Conservation (phyloP, 208 protist species). For the Trypanosoma boissoni region DNA sequence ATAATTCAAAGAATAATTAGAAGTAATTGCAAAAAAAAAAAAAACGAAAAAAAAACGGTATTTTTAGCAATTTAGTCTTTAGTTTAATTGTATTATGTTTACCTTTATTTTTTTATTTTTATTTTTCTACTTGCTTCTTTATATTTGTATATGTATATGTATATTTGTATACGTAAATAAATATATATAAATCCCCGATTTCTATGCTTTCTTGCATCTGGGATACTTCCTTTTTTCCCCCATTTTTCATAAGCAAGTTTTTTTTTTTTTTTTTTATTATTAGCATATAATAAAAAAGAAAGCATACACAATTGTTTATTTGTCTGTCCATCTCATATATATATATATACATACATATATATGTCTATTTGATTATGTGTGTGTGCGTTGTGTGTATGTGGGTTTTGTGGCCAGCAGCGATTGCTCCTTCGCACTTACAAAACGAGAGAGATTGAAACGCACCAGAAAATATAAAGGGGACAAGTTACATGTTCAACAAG, state of each 20-base stretch:
- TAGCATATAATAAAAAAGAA: neutral
- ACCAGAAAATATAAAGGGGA: too few relatives aligned
- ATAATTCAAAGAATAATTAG: neutral
- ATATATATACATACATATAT: too few relatives aligned
- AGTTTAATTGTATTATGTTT: neutral
- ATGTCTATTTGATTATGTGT: too few relatives aligned
- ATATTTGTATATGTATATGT: constrained; percentile 5
- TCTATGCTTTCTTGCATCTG: too few relatives aligned
- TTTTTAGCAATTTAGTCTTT: neutral
- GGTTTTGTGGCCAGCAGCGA: too few relatives aligned
- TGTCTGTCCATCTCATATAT: neutral
- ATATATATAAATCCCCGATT: too few relatives aligned
- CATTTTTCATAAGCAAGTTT: too few relatives aligned
- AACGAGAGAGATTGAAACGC: too few relatives aligned
- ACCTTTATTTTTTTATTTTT: constrained; percentile 8
- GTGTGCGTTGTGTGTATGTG: too few relatives aligned
- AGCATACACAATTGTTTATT: neutral
- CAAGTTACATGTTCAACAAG: too few relatives aligned
- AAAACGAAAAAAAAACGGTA: neutral
- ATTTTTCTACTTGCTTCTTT: constrained; percentile 5
- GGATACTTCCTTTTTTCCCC: too few relatives aligned
- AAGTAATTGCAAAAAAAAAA: neutral
- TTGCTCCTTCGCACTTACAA: too few relatives aligned
- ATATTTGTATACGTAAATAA: neutral
- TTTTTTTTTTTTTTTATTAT: constrained; percentile 14